A percentile compares a stretch with the other conserved stretches of the same genome.
Evolutionary conservation across 2,329 filamentous ascomycete species (phyloP).

Genomic region (Coleophoma crateriformis): DNA sequence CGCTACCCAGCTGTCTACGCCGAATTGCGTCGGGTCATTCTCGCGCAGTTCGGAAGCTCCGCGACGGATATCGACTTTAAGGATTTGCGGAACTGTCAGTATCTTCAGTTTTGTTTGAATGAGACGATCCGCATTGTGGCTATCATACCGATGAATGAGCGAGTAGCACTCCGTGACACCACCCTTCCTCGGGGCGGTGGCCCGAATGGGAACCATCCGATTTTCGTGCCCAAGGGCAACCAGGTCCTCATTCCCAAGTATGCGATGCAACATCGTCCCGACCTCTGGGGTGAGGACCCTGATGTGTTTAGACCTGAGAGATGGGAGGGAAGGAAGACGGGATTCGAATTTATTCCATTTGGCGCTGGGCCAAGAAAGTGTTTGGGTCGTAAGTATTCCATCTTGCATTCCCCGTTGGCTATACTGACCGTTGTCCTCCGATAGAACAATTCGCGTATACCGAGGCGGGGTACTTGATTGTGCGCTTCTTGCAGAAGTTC

Average conservation of each 20-base stretch:
- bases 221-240: slow-evolving; percentile 24
- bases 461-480: slow-evolving; percentile 21
- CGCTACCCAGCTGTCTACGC: slow-evolving; percentile 31
- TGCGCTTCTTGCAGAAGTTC: slow-evolving; percentile 23
- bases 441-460: slow-evolving; percentile 24
- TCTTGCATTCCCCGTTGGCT: slow-evolving; percentile 6
- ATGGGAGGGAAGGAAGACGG: slow-evolving; percentile 55
- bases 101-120: slow-evolving; percentile 15
- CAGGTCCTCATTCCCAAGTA: slow-evolving; percentile 15
- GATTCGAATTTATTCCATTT: slow-evolving; percentile 74
- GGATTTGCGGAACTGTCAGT: slow-evolving; percentile 13
- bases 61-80: slow-evolving; percentile 8
- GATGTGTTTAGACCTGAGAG: slow-evolving; percentile 54
- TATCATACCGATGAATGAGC: slow-evolving; percentile 45
- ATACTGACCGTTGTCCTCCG: neutral
- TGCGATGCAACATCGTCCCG: slow-evolving; percentile 26
- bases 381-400: slow-evolving; percentile 47
- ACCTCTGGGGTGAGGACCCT: slow-evolving; percentile 27
- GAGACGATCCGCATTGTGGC: slow-evolving; percentile 38
- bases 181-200: slow-evolving; percentile 30
- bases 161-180: slow-evolving; percentile 39
- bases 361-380: slow-evolving; percentile 64
- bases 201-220: slow-evolving; percentile 20
- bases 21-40: slow-evolving; percentile 33
- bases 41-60: slow-evolving; percentile 27